Evolutionary conservation across 331 rosid genomes (phyloP).

Genomic region (Quercus tomentella): DNA sequence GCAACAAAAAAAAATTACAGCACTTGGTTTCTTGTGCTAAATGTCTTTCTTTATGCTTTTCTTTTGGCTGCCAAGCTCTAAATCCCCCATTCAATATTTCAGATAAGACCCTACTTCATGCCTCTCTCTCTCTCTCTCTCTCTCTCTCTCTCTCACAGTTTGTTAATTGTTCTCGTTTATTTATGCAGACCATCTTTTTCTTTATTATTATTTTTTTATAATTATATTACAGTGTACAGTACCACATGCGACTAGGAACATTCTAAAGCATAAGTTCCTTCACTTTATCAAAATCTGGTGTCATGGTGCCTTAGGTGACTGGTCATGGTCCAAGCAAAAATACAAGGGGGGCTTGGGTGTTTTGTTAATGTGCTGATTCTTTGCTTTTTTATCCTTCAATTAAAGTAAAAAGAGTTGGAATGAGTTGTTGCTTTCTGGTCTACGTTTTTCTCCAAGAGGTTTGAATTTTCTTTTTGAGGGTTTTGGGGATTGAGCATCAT

Average conservation of each 20-base stretch:
- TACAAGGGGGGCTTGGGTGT: constrained; percentile 21
- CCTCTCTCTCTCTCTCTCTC: neutral
- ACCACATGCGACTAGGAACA: constrained; percentile 66
- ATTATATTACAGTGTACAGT: constrained; percentile 14
- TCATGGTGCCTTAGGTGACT: constrained; percentile 47
- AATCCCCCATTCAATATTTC: constrained; percentile 10
- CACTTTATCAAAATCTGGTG: constrained; percentile 55
- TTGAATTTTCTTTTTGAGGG: constrained; percentile 44
- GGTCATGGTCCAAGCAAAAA: constrained; percentile 67
- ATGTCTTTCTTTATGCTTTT: constrained; percentile 57
- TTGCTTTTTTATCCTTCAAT: constrained; percentile 40
- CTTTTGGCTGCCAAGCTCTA: constrained; percentile 39
- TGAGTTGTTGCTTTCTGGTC: constrained; percentile 61
- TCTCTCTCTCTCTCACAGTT: neutral
- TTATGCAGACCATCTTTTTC: constrained; percentile 23
- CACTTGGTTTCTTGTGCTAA: constrained; percentile 54
- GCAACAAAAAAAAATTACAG: constrained; percentile 48
- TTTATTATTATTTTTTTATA: constrained; percentile 7
- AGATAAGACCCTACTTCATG: neutral
- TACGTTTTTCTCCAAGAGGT: constrained; percentile 27
- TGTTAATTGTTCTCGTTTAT: constrained; percentile 5
- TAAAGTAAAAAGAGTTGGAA: constrained; percentile 45
- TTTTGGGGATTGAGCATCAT: constrained; percentile 13
- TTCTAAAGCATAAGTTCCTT: constrained; percentile 69
- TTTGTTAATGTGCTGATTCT: constrained; percentile 33